A percentile compares a stretch with the other conserved stretches of the same genome.
Conservation (phyloP, 164 flowering plant species). For the Taxillus chinensis region DNA sequence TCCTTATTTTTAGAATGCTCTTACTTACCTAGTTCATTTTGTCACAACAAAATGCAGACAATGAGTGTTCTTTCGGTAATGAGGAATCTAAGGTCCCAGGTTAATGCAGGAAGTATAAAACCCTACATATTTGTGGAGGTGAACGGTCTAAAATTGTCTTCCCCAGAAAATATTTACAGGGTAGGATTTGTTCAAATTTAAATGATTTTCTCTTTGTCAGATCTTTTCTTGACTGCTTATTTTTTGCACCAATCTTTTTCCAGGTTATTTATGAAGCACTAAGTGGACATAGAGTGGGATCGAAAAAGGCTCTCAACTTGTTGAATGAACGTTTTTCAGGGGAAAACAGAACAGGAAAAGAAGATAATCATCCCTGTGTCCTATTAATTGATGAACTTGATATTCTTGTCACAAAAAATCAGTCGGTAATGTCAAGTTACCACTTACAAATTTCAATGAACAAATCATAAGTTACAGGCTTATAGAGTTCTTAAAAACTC, state of each 20-base stretch:
- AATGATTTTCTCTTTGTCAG: background rate
- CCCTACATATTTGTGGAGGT: constrained; percentile 85
- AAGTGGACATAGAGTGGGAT: constrained; percentile 80
- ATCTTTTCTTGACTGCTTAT: background rate
- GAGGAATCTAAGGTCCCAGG: constrained; percentile 75
- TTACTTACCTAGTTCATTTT: constrained; percentile 6
- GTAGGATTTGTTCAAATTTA: constrained; percentile 24
- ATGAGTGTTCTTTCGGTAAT: constrained; percentile 89
- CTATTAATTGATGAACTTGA: constrained; percentile 96
- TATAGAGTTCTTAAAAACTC: background rate
- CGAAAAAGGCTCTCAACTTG: constrained; percentile 86
- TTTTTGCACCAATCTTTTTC: constrained; percentile 3
- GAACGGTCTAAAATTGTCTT: constrained; percentile 85
- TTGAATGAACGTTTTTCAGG: constrained; percentile 78
- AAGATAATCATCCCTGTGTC: constrained; percentile 65
- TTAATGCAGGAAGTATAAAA: constrained; percentile 61
- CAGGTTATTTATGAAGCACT: constrained; percentile 93
- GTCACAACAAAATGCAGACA: constrained; percentile 51
- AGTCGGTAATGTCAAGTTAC: constrained; percentile 48
- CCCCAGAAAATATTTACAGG: constrained; percentile 85
- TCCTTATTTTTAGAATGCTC: constrained; percentile 2
- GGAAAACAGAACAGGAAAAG: constrained; percentile 38
- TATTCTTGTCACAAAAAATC: constrained; percentile 88
- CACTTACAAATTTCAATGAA: background rate
- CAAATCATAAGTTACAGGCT: background rate